Percentiles rank a stretch among this genome's conserved stretches.
Conservation (phyloP, 345 rosid species). For the Rhodamnia argentea region DNA sequence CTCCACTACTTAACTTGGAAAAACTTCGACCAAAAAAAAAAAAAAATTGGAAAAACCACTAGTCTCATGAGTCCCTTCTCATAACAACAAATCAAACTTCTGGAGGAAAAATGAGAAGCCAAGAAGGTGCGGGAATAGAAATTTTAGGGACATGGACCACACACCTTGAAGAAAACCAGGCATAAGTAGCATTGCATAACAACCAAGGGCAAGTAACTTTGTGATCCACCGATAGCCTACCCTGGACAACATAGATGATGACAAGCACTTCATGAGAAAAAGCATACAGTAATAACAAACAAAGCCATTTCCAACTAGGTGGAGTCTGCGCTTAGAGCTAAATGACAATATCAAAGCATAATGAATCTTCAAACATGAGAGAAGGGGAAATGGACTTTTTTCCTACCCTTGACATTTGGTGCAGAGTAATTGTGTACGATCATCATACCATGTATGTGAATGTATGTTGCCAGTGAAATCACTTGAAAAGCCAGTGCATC, state of each 20-base stretch:
- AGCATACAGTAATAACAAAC: neutral
- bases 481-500: neutral
- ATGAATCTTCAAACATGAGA: neutral
- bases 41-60: neutral
- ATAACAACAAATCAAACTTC: neutral
- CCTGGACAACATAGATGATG: constrained; percentile 51
- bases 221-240: constrained; percentile 85
- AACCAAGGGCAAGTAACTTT: constrained; percentile 68
- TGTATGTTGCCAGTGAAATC: neutral
- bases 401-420: neutral
- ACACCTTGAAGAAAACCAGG: constrained; percentile 95
- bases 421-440: neutral
- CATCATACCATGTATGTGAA: neutral
- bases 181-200: constrained; percentile 74
- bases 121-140: neutral
- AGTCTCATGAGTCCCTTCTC: neutral
- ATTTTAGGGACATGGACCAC: neutral
- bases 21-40: neutral
- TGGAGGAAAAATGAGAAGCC: neutral
- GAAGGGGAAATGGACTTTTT: neutral
- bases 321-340: neutral
- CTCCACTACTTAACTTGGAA: neutral
- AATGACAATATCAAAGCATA: neutral
- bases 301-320: neutral
- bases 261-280: neutral